Conservation (phyloP, 225 moss, liverwort and hornwort species). For the Neckera pumila region DNA sequence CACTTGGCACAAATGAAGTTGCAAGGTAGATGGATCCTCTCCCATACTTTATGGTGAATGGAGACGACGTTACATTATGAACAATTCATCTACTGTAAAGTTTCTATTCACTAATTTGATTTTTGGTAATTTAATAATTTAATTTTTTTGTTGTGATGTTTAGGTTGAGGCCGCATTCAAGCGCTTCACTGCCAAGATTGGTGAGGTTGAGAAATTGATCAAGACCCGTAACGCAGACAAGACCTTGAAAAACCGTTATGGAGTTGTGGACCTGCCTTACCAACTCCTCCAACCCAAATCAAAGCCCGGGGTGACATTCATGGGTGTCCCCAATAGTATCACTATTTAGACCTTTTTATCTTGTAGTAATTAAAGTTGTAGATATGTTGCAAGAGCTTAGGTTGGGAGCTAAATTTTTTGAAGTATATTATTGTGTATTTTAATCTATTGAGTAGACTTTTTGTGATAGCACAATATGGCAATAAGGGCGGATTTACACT, state of each 20-base stretch:
- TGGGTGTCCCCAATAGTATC: constrained; percentile 45
- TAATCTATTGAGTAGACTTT: not conserved
- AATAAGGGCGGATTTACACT: too few species aligned
- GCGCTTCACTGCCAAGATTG: not conserved
- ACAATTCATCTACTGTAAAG: not conserved
- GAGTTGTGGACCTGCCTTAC: constrained; percentile 9
- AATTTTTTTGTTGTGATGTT: not conserved
- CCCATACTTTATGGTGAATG: not conserved
- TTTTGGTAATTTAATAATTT: not conserved
- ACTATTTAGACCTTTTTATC: constrained; percentile 9
- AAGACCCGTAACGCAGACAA: accelerated
- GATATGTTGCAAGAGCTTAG: not conserved
- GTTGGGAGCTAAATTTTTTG: not conserved
- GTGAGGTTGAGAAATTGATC: not conserved
- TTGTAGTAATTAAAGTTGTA: not conserved
- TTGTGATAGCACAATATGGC: accelerated
- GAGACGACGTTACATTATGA: not conserved
- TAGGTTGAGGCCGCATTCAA: not conserved
- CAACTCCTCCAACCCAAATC: constrained; percentile 11
- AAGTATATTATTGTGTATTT: not conserved
- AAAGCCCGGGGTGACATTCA: constrained; percentile 1
- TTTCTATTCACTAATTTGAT: not conserved
- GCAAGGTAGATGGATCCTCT: not conserved
- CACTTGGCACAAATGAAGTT: not conserved
- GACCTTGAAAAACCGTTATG: not conserved